phyloP scores from a whole-genome alignment of 1,284 basidiomycete genomes.

The Apiotrichum veenhuisii region DNA sequence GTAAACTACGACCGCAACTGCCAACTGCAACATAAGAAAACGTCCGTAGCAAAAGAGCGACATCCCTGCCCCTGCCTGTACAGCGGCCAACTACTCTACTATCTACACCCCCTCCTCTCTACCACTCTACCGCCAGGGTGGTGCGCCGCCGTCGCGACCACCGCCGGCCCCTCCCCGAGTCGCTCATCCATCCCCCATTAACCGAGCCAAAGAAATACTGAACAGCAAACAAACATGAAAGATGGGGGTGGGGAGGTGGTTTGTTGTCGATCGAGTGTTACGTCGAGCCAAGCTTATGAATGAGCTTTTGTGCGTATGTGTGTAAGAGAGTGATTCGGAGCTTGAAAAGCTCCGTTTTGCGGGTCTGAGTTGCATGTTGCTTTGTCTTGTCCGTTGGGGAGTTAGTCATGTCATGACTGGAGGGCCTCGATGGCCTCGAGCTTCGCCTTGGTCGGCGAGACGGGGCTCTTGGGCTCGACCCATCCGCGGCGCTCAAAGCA shows the following conservation, averaged over 20 bases:
- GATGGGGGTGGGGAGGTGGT: too few relatives aligned
- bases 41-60: not conserved
- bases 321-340: too few relatives aligned
- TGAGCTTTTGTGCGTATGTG: not conserved
- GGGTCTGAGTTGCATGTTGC: too few relatives aligned
- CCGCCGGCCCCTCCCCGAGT: too few relatives aligned
- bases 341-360: too few relatives aligned
- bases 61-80: not conserved
- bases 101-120: slow-evolving; percentile 2
- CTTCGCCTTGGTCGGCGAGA: slow-evolving; percentile 1
- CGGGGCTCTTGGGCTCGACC: slow-evolving; percentile 28
- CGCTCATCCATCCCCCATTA: too few relatives aligned
- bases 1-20: not conserved
- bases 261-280: too few relatives aligned
- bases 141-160: not conserved
- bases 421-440: not conserved
- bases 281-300: too few relatives aligned
- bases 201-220: not conserved
- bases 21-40: not conserved
- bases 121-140: not conserved
- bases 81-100: not conserved
- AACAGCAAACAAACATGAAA: not conserved
- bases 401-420: slow-evolving; percentile 1
- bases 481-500: slow-evolving; percentile 65
- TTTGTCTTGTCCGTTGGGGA: not conserved